A percentile compares a stretch with the other conserved stretches of the same genome.
Conservation (phyloP, 768 basidiomycete genomes). For the Suillus tomentosus region DNA sequence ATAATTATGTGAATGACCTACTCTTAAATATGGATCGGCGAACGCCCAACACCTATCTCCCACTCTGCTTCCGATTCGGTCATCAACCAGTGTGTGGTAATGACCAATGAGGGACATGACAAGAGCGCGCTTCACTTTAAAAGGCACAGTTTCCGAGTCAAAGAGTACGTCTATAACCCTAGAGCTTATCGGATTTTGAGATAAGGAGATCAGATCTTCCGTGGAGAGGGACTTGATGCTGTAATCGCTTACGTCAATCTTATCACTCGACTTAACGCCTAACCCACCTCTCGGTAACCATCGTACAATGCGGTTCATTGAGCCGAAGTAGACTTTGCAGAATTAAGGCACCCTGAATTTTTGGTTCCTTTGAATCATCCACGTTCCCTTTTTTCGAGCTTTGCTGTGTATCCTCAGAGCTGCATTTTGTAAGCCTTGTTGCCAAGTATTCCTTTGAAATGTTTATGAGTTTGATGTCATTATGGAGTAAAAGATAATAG, state of each 20-base stretch:
- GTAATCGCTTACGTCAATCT: constrained; percentile 15
- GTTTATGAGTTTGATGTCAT: constrained; percentile 23
- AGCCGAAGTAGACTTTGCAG: constrained; percentile 82
- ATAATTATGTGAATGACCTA: constrained; percentile 30
- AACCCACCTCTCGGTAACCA: constrained; percentile 69
- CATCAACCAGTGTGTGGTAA: constrained; percentile 81
- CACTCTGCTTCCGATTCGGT: constrained; percentile 88
- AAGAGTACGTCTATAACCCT: constrained; percentile 81
- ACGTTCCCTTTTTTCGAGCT: constrained; percentile 19
- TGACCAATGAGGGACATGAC: constrained; percentile 76
- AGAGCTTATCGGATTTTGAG: constrained; percentile 69
- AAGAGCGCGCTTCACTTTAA: constrained; percentile 68
- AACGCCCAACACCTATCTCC: constrained; percentile 90
- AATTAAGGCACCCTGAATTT: constrained; percentile 82
- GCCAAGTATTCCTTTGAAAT: constrained; percentile 26
- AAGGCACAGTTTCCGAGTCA: constrained; percentile 63
- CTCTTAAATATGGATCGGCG: constrained; percentile 92
- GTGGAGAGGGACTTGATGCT: constrained; percentile 63
- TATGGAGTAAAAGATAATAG: not conserved
- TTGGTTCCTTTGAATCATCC: constrained; percentile 55
- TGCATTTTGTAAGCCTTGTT: constrained; percentile 14
- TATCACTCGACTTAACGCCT: constrained; percentile 3
- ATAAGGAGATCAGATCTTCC: constrained; percentile 58
- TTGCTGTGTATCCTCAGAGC: constrained; percentile 14
- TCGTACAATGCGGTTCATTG: constrained; percentile 61